These are phyloP conservation scores for Aspergillus bertholletiae DNA, from an alignment of 495 filamentous ascomycete genomes.

Conservation along the genomic window DNA sequence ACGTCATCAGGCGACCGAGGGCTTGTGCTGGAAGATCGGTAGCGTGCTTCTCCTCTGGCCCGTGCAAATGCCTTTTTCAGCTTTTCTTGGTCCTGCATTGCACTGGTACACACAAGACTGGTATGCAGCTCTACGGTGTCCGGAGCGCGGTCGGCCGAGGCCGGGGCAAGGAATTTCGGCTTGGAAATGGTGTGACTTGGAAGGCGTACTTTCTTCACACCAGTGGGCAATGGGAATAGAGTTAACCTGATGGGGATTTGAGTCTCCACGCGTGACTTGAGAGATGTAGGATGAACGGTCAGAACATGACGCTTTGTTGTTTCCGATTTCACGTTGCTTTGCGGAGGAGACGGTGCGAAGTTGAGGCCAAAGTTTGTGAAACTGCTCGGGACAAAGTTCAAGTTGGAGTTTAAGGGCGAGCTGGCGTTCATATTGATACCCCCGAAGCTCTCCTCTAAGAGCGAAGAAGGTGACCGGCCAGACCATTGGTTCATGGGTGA, in stretches of 20 bases:
- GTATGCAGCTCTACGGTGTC: constrained; percentile 80
- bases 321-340: constrained; percentile 20
- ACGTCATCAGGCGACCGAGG: constrained; percentile 29
- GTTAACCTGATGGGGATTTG: constrained; percentile 82
- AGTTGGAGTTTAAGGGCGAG: constrained; percentile 31
- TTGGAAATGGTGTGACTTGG: constrained; percentile 88
- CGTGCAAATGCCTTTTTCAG: constrained; percentile 61
- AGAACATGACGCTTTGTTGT: constrained; percentile 36
- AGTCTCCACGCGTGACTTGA: constrained; percentile 91
- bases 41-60: constrained; percentile 47
- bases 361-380: constrained; percentile 31
- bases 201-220: constrained; percentile 76
- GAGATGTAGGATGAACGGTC: constrained; percentile 60
- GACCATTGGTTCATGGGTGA: constrained; percentile 47
- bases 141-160: constrained; percentile 50
- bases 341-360: constrained; percentile 33
- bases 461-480: constrained; percentile 51
- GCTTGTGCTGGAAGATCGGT: constrained; percentile 24
- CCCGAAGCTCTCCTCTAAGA: constrained; percentile 42
- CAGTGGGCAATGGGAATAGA: constrained; percentile 65
- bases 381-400: constrained; percentile 31
- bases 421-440: constrained; percentile 41
- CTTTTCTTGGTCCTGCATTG: constrained; percentile 73
- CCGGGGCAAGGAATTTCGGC: constrained; percentile 76
- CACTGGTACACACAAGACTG: constrained; percentile 83